These are phyloP conservation scores for Malus domestica DNA, from an alignment of 306 rosid species.

Conservation along the genomic window DNA sequence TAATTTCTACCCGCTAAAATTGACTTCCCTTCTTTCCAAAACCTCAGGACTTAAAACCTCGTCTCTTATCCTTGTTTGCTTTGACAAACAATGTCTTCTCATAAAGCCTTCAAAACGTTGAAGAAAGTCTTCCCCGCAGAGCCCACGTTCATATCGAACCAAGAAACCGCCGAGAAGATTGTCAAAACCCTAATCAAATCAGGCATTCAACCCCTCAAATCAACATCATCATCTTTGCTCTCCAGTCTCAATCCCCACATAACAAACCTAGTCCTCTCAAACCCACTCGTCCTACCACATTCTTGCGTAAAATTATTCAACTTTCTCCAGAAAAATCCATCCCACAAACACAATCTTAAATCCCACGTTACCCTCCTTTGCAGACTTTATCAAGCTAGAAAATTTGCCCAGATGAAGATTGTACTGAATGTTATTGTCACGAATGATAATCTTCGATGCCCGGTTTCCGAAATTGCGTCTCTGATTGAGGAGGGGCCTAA, in stretches of 20 bases:
- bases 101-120: constrained; percentile 18
- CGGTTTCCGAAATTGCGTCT: constrained; percentile 22
- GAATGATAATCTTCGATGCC: constrained; percentile 8
- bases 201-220: constrained; percentile 24
- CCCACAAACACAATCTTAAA: constrained; percentile 46
- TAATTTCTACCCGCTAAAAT: too few species aligned
- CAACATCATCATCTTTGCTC: constrained; percentile 24
- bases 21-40: too few species aligned
- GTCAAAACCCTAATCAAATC: constrained; percentile 22
- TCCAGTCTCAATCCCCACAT: constrained; percentile 39
- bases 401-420: constrained; percentile 44
- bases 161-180: constrained; percentile 32
- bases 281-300: constrained; percentile 34
- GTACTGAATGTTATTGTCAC: constrained; percentile 39
- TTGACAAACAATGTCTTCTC: constrained; percentile 31
- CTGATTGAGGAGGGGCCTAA: constrained; percentile 23
- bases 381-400: constrained; percentile 40
- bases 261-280: constrained; percentile 47
- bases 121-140: constrained; percentile 14
- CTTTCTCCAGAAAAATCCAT: constrained; percentile 29
- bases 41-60: background rate
- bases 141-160: constrained; percentile 15
- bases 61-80: constrained; percentile 1
- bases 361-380: constrained; percentile 44
- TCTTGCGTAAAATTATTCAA: constrained; percentile 49